phyloP scores from a whole-genome alignment of 768 basidiomycete species.

The Kwoniella botswanensis region DNA sequence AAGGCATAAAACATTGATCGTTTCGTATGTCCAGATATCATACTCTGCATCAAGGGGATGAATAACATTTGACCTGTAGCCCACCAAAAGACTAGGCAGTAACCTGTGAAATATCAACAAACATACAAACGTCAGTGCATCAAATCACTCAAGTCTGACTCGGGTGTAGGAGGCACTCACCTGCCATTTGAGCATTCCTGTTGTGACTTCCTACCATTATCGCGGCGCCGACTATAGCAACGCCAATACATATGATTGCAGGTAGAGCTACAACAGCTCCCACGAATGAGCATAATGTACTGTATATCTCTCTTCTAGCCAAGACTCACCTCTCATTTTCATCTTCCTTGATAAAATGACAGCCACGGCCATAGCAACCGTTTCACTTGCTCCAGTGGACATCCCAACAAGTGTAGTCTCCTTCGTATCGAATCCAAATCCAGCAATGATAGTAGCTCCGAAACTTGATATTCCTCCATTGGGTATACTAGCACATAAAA shows the following conservation, averaged over 20 bases:
- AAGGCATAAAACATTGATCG: constrained; percentile 11
- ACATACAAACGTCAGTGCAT: no score
- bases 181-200: constrained; percentile 4
- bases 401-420: constrained; percentile 29
- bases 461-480: constrained; percentile 37
- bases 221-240: constrained; percentile 2
- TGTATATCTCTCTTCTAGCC: no score
- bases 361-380: neutral
- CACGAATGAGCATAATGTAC: neutral
- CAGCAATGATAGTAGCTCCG: constrained; percentile 31
- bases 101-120: neutral
- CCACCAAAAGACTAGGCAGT: constrained; percentile 11
- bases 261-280: constrained; percentile 2
- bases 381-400: constrained; percentile 9
- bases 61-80: constrained; percentile 9
- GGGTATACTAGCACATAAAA: constrained; percentile 26
- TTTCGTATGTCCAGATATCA: constrained; percentile 11
- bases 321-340: constrained; percentile 10
- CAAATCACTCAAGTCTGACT: no score
- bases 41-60: constrained; percentile 8
- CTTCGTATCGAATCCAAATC: constrained; percentile 22
- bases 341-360: constrained; percentile 8
- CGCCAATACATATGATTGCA: constrained; percentile 8
- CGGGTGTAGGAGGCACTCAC: neutral
- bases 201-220: constrained; percentile 13